Base-by-base conservation (phyloP, 441 rosid species). In the Cnidoscolus chayamansa region DNA sequence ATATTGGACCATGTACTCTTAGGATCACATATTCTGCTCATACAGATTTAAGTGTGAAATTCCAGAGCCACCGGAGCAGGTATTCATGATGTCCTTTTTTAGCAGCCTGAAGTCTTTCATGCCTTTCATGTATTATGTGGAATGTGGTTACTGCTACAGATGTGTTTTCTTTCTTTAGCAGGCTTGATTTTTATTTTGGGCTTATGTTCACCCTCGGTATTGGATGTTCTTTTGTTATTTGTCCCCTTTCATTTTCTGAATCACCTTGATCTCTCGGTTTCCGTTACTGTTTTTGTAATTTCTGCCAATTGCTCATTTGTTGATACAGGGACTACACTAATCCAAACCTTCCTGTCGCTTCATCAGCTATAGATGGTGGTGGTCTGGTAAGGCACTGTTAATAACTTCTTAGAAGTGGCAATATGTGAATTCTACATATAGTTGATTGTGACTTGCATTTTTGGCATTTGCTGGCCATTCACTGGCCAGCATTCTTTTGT, bases 1-100 rank as follows among this genome's bases (percentile, higher is more conserved):
- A 90, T 54, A 72, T 86, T 74, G 89, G 84, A 48, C 88, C 89
- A 20, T 96, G 97, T 79, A 74, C 88, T 64, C 98, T 96, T 63
- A 91, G 89, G 88, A 93, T 96, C 80, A 91, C 97, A 56, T 96
- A 93, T 78, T 96, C 99, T 77, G 98, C 97, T 65, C 99, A 96
- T 74, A 93, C 97, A 67, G 99, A 96, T 84, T 79, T 96, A 85
- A 93, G 96, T 75, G 99, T 96, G 78, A 96, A 93, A 83, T 93
- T 96, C 77, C 99, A 96, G 86, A 87, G 93, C 76, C 98, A 93
- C 78, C 85, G 98, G 37, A 96, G 99, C 86, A 91, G 97, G 97
- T 91, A 83, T 60, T 79, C 37, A 30, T 43, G 31, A 43, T 61
- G 12, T 35, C 54, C 51, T 11, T 6, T 58, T 61, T 57, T 19